Base-by-base conservation (phyloP, 805 yeast genomes). In the Myxozyma kluyveri region DNA sequence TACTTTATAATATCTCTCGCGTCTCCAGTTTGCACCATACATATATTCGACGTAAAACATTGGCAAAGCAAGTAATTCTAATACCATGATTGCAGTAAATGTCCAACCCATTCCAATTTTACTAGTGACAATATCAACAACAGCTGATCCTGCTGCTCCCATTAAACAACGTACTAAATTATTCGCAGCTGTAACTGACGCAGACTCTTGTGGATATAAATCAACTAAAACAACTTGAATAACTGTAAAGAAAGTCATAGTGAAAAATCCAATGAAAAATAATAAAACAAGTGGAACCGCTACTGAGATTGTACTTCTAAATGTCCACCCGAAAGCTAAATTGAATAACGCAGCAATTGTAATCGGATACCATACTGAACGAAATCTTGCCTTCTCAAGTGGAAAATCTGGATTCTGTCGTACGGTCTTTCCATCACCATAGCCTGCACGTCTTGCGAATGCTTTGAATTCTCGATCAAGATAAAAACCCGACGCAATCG, bases 71-170 rank as follows among this genome's bases (percentile, higher is more conserved):
- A 49, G 21, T 19, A 48, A 22, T 5, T 36, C 33, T 47, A 55
- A 48, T 10, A 45, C 50, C 1, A 83, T 82, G 74, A 87, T 68
- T n/a, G 88, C 73, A 0, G 91, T 81, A 63, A 82, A 86, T 1
- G 86, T 79, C n/a, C 95, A 93, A 1, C 96, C 96, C n/a, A 78
- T 67, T 0, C 79, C 79, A 79, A 88, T 72, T 0, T 70, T 54
- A 0, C 49, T 47, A n/a, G 75, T 72, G 91, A 88, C 86, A 45
- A 70, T 75, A 24, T 80, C 77, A 23, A 87, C 71, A 3, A 81
- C 82, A 0, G 88, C 93, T 17, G 84, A 75, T 41, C 86, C 82
- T 0, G 80, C 75, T 0, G 96, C 95, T 29, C 84, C 82, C 43
- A 80, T 61, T 9, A 79, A 71, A 64, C 96, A 88, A 62, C 96